Evolutionary conservation across 164 flowering plant species (phyloP), one percentile per base, ranked within the genome.

Genomic region (Magnolia officinalis): DNA sequence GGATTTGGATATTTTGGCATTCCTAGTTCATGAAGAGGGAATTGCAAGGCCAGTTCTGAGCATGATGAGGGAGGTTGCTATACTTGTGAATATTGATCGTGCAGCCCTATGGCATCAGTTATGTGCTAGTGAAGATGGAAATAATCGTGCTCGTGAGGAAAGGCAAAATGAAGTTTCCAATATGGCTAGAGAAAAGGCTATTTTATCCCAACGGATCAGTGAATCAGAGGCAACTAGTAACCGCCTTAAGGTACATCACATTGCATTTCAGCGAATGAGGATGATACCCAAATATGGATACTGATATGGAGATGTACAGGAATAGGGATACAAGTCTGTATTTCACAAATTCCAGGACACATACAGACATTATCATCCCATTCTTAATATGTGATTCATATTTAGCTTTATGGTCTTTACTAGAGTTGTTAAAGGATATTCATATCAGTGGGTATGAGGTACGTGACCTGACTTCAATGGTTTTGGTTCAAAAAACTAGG

Each of bases 31-130:
- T 13, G 79, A 81, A 58, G 91, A 87, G 79, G 96, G 87, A 79
- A 83, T 88, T 74, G 84, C 87, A 63, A 87, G 92, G 78, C 94
- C 94, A 69, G 95, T 93, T 78, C 75, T 96, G 74, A 88, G 86
- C 81, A 89, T 96, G 98, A 88, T 96, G 92, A 83, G 96, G 73
- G 97, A 96, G 85, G 96, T 91, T 81, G 96, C 92, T 76, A 97
- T 93, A 78, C 92, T 86, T 81, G 98, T 98, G 65, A 94, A 89
- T 88, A 91, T 91, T 80, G 96, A 94, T 77, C 88, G 99, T 52
- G 94, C 96, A 26, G 93, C 98, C 52, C 94, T 96, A 78, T 94
- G 97, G 99, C 96, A 96, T 87, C 98, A 91, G 80, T 81, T 94
- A 77, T 90, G 97, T 83, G 90, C 94, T 20, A 92, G 87, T 83